Conservation (phyloP, 1,139 yeast genomes). For the Hansenula anomala region DNA sequence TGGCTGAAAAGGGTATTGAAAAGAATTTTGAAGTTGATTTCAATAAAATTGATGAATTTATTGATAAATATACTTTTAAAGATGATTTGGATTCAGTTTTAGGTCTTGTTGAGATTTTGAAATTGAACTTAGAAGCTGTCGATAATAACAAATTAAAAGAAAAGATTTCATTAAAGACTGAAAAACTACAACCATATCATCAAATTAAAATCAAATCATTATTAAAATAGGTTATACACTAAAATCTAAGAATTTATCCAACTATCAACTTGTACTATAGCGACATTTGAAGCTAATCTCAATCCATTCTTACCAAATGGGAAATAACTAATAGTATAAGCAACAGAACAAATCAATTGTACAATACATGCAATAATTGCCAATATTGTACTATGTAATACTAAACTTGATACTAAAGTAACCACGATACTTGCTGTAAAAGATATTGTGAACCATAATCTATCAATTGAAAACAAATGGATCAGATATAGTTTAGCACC, state of each 20-base stretch:
- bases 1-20: conserved; percentile 30
- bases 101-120: conserved; percentile 14
- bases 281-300: conserved; percentile 47
- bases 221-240: background rate
- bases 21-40: conserved; percentile 23
- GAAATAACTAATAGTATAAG: conserved; percentile 60
- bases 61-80: conserved; percentile 10
- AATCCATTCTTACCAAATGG: conserved; percentile 58
- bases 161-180: conserved; percentile 7
- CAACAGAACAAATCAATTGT: conserved; percentile 47
- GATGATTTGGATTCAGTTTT: conserved; percentile 9
- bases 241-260: conserved; percentile 42
- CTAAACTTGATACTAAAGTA: conserved; percentile 44
- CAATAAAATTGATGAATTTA: conserved; percentile 9
- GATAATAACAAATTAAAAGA: conserved; percentile 13
- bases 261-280: conserved; percentile 52
- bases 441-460: conserved; percentile 45
- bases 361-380: conserved; percentile 47
- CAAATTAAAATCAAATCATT: background rate
- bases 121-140: conserved; percentile 10
- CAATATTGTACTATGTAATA: conserved; percentile 41
- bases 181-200: conserved; percentile 15
- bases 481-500: conserved; percentile 44
- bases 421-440: conserved; percentile 45
- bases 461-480: conserved; percentile 45